Evolutionary conservation across 306 rosid genomes (phyloP), one percentile per base, ranked within the genome.

Genomic region (Crataegus laevigata): DNA sequence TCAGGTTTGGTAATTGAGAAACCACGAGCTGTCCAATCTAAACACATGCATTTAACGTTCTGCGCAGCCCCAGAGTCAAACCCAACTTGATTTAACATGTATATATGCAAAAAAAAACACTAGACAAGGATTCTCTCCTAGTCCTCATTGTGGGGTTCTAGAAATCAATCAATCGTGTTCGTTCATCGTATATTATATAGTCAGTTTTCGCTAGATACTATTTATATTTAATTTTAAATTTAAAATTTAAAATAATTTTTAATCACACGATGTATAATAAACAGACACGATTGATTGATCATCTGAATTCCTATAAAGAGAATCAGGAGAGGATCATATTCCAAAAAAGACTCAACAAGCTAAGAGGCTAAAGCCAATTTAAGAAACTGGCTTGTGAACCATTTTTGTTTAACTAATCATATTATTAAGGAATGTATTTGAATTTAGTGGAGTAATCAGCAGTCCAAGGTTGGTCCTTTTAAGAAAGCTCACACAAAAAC

Each of bases 361-460:
- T 52, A 52, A 52, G 3, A 21, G 24, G 10, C 58, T 2, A 18
- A 22, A 19, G 9, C 58, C 24, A 52, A 19, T 65, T 66, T 75
- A 54, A 54, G 79, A 6, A 66, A 36, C 17, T 15, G 47, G 57
- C 64, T 66, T 11, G 54, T 14, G 66, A 75, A 65, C 73, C 73
- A 75, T 54, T 51, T 75, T 75, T 66, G 73, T 26, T 40, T 52
- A 75, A 40, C 25, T 25, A 25, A 59, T 24, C 17, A 59, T 57
- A 12, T 5, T 59, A 25, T 11, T 5, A 59, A 59, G 65, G 65
- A 25, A 25, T 3, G 14, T 59, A 25, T 59, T 25, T 36, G 71
- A 40, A 66, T 11, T 51, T 54, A 12, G 22, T 25, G 34, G 28
- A 59, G 32, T 59, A 6, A 57, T 22, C 62, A 21, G 28, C 22